Conservation (phyloP, 176 grass and related monocot genomes). For the Hordeum vulgare region DNA sequence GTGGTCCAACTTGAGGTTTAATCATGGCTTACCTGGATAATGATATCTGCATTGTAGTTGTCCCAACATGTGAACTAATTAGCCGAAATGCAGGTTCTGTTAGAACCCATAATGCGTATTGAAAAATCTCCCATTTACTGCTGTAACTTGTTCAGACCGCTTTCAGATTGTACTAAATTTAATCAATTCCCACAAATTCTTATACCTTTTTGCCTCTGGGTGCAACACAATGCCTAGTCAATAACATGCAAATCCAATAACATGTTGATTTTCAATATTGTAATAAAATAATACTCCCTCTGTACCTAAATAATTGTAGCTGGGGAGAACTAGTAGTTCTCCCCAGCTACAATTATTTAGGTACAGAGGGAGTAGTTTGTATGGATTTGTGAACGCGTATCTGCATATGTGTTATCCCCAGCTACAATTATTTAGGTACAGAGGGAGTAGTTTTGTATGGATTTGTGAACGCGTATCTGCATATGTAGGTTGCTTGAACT, state of each 20-base stretch:
- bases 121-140: not conserved
- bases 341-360: too few relatives aligned
- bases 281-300: too few relatives aligned
- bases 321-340: too few relatives aligned
- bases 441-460: constrained; percentile 2
- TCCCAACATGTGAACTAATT: not conserved
- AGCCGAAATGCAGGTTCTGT: not conserved
- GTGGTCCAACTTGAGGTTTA: not conserved
- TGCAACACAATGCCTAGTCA: not conserved
- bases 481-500: not conserved
- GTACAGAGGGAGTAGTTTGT: too few relatives aligned
- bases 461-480: not conserved
- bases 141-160: not conserved
- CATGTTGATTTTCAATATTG: not conserved
- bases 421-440: too few relatives aligned
- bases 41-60: not conserved
- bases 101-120: not conserved
- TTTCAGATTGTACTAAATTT: not conserved
- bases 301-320: too few relatives aligned
- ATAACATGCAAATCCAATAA: not conserved
- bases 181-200: not conserved
- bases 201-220: not conserved
- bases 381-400: too few relatives aligned
- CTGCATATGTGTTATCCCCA: too few relatives aligned
- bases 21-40: not conserved